Percentiles rank a stretch among this genome's conserved stretches.
phyloP scores from a whole-genome alignment of 2,329 filamentous ascomycete genomes.

The Alternaria ventricosa region DNA sequence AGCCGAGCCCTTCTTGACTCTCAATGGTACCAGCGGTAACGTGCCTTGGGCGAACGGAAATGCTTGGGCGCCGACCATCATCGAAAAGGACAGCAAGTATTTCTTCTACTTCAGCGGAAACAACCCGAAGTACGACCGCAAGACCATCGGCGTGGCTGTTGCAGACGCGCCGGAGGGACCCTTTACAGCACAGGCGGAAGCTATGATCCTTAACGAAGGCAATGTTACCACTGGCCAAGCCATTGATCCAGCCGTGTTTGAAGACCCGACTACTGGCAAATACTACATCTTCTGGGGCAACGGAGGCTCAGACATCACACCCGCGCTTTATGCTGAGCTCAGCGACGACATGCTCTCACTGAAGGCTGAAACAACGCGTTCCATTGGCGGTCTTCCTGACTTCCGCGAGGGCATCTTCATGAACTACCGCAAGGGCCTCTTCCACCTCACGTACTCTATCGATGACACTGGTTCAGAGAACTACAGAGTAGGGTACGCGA shows the following conservation, averaged over 20 bases:
- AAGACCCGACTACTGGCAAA: conserved; percentile 30
- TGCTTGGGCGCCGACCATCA: conserved; percentile 39
- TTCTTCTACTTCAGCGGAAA: conserved; percentile 41
- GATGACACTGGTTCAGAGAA: conserved; percentile 37
- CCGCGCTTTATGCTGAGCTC: conserved; percentile 30
- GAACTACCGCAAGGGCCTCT: conserved; percentile 33
- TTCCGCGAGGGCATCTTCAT: conserved; percentile 37
- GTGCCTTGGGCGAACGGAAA: conserved; percentile 38
- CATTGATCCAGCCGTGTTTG: conserved; percentile 34
- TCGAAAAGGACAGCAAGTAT: conserved; percentile 28
- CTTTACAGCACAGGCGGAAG: conserved; percentile 30
- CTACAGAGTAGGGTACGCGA: conserved; percentile 39
- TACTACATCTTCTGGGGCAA: conserved; percentile 43
- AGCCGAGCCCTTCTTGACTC: conserved; percentile 29
- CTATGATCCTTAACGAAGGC: conserved; percentile 40
- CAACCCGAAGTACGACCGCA: conserved; percentile 32
- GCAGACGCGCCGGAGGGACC: conserved; percentile 31
- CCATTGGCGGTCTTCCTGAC: conserved; percentile 24
- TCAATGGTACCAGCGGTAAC: conserved; percentile 36
- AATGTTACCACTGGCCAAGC: conserved; percentile 30
- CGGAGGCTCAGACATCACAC: conserved; percentile 1
- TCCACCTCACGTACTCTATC: conserved; percentile 38
- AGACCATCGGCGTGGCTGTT: conserved; percentile 38
- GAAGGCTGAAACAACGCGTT: conserved; percentile 17
- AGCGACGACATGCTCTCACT: conserved; percentile 32